Evolutionary conservation across 148 eudicot genomes (phyloP).

Genomic region (Vaccinium macrocarpon): DNA sequence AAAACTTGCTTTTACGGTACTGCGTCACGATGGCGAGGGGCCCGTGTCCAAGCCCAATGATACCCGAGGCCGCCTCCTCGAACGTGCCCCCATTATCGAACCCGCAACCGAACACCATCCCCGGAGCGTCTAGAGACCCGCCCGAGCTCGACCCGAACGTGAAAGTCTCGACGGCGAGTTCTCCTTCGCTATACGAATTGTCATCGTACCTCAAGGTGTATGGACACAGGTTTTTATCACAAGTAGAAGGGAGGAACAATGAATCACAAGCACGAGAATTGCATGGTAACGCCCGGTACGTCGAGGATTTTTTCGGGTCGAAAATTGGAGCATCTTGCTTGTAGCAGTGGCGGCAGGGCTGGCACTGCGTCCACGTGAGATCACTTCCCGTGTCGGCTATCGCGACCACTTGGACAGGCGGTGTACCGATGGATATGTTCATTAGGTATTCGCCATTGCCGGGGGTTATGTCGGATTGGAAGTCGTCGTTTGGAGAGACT

Average conservation of each 20-base stretch:
- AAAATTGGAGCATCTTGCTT: constrained; percentile 25
- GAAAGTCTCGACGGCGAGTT: constrained; percentile 30
- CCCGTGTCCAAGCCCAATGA: constrained; percentile 47
- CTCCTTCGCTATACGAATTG: constrained; percentile 24
- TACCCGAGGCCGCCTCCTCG: constrained; percentile 22
- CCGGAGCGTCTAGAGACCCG: background rate
- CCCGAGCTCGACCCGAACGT: constrained; percentile 19
- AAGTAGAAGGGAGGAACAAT: background rate
- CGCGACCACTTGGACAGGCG: constrained; percentile 23
- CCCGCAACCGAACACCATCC: constrained; percentile 34
- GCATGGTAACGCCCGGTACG: constrained; percentile 20
- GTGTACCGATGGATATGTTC: constrained; percentile 31
- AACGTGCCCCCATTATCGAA: constrained; percentile 28
- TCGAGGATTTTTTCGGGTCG: constrained; percentile 24
- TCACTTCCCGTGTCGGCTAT: constrained; percentile 47
- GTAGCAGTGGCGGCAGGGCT: constrained; percentile 34
- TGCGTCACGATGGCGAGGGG: constrained; percentile 33
- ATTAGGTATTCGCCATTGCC: constrained; percentile 34
- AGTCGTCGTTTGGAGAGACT: background rate
- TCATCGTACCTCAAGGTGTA: constrained; percentile 35
- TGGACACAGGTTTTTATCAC: constrained; percentile 16
- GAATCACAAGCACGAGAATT: constrained; percentile 12
- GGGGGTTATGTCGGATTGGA: constrained; percentile 15
- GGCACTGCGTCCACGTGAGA: constrained; percentile 44
- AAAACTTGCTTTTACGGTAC: constrained; percentile 27